Evolutionary conservation across 208 protist genomes (phyloP), one percentile per base, ranked within the genome.

Genomic region (Leptomonas pyrrhocoris): DNA sequence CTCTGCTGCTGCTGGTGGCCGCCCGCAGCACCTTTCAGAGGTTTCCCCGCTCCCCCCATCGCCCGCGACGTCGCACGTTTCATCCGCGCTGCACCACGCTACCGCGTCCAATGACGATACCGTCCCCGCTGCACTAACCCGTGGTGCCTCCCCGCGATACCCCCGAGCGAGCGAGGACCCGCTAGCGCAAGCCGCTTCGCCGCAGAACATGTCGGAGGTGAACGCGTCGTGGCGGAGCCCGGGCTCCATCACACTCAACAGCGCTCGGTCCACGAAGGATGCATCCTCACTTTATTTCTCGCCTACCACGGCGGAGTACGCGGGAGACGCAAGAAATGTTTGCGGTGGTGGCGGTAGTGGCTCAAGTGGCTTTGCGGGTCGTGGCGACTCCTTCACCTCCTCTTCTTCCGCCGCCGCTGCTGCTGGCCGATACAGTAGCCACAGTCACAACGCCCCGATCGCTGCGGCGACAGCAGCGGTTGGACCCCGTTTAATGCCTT

Each of bases 161-260:
- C 30, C 30, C 1, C 60, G 43, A 16, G 13, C 43, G 15, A 28
- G 5, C 27, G 6, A 2, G 30, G 19, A 53, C 43, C 3, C 31
- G 30, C 16, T n/a, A 5, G 54, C 19, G 31, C 13, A 27, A 30
- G 43, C 46, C 9, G 27, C 30, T 1, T 27, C 60, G 19, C 30
- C 60, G 30, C 28, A 9, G 15, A 38, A 13, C 31, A 27, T 18
- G n/a, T 42, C 31, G 9, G 30, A 8, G 1, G 25, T 30, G 4
- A 49, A 51, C 11, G 42, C 46, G 13, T 30, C 46, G 31, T 65
- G 60, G 60, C 60, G 55, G n/a, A 65, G 60, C 31, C 45, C 60
- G 1, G 60, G 46, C n/a, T 65, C 31, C 1, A 65, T 65, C 60
- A 65, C 45, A 25, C 9, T 64, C 28, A 19, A 28, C 58, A 64